Evolutionary conservation across 2,329 filamentous ascomycete species (phyloP), one percentile per base, ranked within the genome.

Genomic region (Mycosphaerella sp.): DNA sequence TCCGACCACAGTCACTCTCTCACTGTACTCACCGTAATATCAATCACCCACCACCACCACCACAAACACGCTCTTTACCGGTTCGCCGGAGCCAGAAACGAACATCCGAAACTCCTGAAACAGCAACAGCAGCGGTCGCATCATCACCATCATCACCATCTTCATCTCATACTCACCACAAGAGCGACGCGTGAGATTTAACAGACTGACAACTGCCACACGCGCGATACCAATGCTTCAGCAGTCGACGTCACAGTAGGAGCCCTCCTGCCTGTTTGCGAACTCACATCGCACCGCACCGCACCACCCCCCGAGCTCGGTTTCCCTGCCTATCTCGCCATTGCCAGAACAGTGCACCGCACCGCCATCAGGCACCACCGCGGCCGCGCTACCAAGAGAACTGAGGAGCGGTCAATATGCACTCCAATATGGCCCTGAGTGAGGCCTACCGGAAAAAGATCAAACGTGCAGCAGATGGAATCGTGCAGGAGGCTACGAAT

Each of bases 401-500:
- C 31, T 29, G 49, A 56, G 45, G 40, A 45, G 32, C 32, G 40
- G 53, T 56, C 49, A 52, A 45, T 36, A 31, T 56, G 42, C 45
- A 32, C 17, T 34, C 47, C 1, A 46, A 48, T 12, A 45, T 48
- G 48, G 47, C 51, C 17, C 17, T 51, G 21, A 51, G 34, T 34
- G 55, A 57, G 29, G 46, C 45, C 14, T 51, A 57, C 8, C 49
- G 40, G 17, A 46, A 57, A 17, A 49, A 12, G 21, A 43, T 50
- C 17, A 38, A 51, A 48, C 57, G 56, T 46, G 51, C 55, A n/a
- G 59, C 60, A 38, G 64, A 61, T 17, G 44, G 55, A 45, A 51
- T 61, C 12, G 56, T 58, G 14, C 49, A 59, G 38, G 45, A 58
- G 17, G 56, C 61, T 32, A 61, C 65, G 23, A 59, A 62, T 26